Conservation (phyloP, 1,139 yeast genomes). For the Debaryomycetaceae sp. region DNA sequence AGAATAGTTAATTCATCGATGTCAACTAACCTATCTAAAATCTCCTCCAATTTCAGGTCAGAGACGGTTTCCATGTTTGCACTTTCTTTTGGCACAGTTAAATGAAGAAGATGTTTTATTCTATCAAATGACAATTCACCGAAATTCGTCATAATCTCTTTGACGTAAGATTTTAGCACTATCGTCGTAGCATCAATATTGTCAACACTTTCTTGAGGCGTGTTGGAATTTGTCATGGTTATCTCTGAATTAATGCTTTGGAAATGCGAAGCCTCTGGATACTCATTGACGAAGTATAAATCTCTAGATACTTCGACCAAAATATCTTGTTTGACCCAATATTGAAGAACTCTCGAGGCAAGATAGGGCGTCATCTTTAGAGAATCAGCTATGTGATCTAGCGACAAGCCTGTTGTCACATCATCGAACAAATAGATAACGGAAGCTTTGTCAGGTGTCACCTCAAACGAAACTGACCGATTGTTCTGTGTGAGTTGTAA, state of each 20-base stretch:
- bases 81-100: slow-evolving; percentile 51
- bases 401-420: slow-evolving; percentile 20
- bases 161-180: slow-evolving; percentile 38
- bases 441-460: slow-evolving; percentile 69
- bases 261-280: neutral
- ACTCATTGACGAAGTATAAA: slow-evolving; percentile 18
- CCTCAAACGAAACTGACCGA: slow-evolving; percentile 38
- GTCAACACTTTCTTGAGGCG: neutral
- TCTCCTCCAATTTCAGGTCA: slow-evolving; percentile 2
- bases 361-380: slow-evolving; percentile 37
- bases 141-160: slow-evolving; percentile 54
- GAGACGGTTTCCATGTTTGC: slow-evolving; percentile 7
- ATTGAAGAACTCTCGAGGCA: slow-evolving; percentile 41
- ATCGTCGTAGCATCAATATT: neutral
- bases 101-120: slow-evolving; percentile 50
- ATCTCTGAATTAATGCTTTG: neutral
- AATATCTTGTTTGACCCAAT: slow-evolving; percentile 56
- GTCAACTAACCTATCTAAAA: slow-evolving; percentile 17
- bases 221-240: neutral
- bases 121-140: slow-evolving; percentile 46
- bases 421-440: slow-evolving; percentile 55
- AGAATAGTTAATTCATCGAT: slow-evolving; percentile 11
- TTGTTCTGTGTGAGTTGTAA: slow-evolving; percentile 52
- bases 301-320: slow-evolving; percentile 34
- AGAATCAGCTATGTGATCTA: slow-evolving; percentile 20